Conservation (phyloP, 164 flowering plant genomes). For the Piper longum region DNA sequence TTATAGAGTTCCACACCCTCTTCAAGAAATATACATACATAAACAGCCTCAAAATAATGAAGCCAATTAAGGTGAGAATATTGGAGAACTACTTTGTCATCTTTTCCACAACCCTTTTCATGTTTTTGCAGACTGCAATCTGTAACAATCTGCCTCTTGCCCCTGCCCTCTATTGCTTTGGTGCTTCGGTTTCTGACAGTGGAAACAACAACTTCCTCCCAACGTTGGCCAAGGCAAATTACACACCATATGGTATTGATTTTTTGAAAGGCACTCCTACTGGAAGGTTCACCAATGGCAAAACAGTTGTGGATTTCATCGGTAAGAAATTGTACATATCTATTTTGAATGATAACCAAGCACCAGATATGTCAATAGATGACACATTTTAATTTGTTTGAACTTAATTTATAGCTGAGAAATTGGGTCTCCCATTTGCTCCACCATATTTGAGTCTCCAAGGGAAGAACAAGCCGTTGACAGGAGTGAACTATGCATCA, state of each 20-base stretch:
- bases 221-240: constrained; percentile 47
- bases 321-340: constrained; percentile 14
- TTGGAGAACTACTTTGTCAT: too few species aligned
- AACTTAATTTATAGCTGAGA: constrained; percentile 26
- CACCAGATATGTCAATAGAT: too few species aligned
- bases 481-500: constrained; percentile 42
- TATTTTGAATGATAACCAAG: too few species aligned
- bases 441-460: constrained; percentile 8
- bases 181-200: constrained; percentile 64
- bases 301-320: constrained; percentile 41
- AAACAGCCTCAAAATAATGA: too few species aligned
- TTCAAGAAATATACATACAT: too few species aligned
- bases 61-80: too few species aligned
- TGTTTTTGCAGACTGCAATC: too few species aligned
- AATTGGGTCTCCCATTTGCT: constrained; percentile 37
- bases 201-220: constrained; percentile 52
- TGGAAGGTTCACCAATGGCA: constrained; percentile 23
- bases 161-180: constrained; percentile 62
- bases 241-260: constrained; percentile 63
- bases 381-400: neutral
- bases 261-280: constrained; percentile 40
- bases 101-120: too few species aligned
- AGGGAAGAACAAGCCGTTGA: constrained; percentile 3
- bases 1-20: too few species aligned
- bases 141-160: constrained; percentile 8